phyloP scores from a whole-genome alignment of 768 basidiomycete species.

The Kwoniella shandongensis region DNA sequence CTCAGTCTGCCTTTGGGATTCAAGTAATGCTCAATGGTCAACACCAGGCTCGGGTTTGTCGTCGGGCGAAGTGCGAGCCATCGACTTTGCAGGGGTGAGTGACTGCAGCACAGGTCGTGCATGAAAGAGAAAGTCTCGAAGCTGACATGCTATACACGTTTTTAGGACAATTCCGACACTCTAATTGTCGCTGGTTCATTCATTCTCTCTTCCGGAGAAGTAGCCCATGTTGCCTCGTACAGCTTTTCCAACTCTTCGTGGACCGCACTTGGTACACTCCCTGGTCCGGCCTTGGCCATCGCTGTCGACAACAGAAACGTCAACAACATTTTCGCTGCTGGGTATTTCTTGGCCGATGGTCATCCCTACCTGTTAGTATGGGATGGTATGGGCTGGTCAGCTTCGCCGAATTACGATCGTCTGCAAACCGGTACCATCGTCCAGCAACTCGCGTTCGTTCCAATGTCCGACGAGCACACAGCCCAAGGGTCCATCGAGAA shows the following conservation, averaged over 20 bases:
- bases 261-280: conserved; percentile 61
- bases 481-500: conserved; percentile 69
- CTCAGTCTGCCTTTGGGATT: conserved; percentile 76
- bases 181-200: conserved; percentile 82
- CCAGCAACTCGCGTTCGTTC: conserved; percentile 85
- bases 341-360: conserved; percentile 67
- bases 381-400: conserved; percentile 76
- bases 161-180: conserved; percentile 64
- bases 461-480: conserved; percentile 72
- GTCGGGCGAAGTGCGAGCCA: conserved; percentile 72
- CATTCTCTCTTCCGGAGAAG: conserved; percentile 63
- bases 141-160: not conserved
- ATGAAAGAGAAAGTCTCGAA: not conserved
- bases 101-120: not conserved
- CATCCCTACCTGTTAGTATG: conserved; percentile 76
- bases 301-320: conserved; percentile 76
- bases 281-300: conserved; percentile 86
- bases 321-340: conserved; percentile 86
- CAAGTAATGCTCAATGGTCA: conserved; percentile 70
- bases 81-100: conserved; percentile 79
- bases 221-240: conserved; percentile 73
- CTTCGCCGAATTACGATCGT: conserved; percentile 55
- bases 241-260: conserved; percentile 72
- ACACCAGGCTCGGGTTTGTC: conserved; percentile 71
- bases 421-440: conserved; percentile 68